phyloP scores from a whole-genome alignment of 2,329 filamentous ascomycete species.

The Phialophora macrospora region DNA sequence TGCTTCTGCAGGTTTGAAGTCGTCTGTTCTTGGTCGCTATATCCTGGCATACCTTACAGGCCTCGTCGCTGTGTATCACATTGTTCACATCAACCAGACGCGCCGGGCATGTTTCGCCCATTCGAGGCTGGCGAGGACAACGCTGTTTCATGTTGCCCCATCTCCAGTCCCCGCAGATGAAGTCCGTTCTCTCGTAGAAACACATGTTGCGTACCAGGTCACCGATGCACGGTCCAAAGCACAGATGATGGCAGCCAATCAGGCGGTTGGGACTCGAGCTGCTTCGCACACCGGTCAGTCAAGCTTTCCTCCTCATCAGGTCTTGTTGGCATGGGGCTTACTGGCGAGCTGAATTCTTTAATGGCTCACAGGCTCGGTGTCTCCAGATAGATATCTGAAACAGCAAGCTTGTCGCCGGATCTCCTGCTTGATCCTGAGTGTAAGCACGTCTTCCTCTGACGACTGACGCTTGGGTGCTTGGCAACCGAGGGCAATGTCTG shows the following conservation, averaged over 20 bases:
- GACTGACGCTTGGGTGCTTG: background rate
- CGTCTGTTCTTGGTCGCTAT: constrained; percentile 34
- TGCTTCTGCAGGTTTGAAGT: constrained; percentile 31
- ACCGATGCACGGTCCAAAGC: background rate
- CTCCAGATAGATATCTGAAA: background rate
- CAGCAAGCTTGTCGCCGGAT: background rate
- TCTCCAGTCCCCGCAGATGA: constrained; percentile 38
- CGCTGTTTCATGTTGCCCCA: constrained; percentile 41
- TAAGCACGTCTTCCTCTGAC: background rate
- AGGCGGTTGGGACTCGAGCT: background rate
- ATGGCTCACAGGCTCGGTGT: background rate
- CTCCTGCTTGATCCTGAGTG: background rate
- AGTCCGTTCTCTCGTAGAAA: constrained; percentile 36
- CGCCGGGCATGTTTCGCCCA: constrained; percentile 38
- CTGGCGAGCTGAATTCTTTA: background rate
- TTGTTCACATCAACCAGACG: constrained; percentile 32
- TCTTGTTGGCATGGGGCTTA: constrained; percentile 12
- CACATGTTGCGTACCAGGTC: constrained; percentile 32
- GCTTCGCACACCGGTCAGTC: constrained; percentile 7
- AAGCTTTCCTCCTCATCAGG: background rate
- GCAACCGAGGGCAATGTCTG: background rate
- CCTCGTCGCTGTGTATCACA: constrained; percentile 28
- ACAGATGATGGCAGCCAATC: background rate
- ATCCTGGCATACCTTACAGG: constrained; percentile 38
- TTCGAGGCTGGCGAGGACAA: constrained; percentile 38